A percentile compares a stretch with the other conserved stretches of the same genome.
phyloP scores from a whole-genome alignment of 768 basidiomycete genomes.

The Rubroboletus satanas region DNA sequence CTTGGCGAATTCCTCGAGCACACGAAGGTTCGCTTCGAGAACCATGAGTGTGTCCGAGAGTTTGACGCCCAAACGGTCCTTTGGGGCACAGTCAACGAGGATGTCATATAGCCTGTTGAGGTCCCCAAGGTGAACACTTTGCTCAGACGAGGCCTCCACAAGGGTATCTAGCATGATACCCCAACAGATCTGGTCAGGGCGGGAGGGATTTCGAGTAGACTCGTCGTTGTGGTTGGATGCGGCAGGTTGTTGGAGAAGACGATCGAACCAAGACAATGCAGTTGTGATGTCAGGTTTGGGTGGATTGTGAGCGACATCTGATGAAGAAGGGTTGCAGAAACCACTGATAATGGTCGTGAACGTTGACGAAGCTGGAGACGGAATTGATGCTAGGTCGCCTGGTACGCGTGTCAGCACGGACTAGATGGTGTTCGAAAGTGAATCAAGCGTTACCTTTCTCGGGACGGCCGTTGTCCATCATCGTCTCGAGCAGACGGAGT shows the following conservation, averaged over 20 bases:
- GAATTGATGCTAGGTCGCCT: constrained; percentile 38
- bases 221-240: constrained; percentile 37
- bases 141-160: constrained; percentile 31
- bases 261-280: constrained; percentile 70
- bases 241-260: constrained; percentile 47
- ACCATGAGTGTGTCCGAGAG: constrained; percentile 41
- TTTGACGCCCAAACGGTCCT: constrained; percentile 35
- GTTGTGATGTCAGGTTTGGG: constrained; percentile 48
- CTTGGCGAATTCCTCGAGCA: constrained; percentile 23
- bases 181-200: constrained; percentile 58
- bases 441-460: constrained; percentile 6
- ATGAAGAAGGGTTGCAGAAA: constrained; percentile 49
- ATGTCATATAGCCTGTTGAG: constrained; percentile 53
- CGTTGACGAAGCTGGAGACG: constrained; percentile 58
- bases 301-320: neutral
- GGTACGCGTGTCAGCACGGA: neutral
- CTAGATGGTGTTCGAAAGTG: neutral
- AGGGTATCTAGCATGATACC: constrained; percentile 55
- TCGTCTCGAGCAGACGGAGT: constrained; percentile 61
- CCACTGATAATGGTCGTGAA: constrained; percentile 62
- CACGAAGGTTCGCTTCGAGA: constrained; percentile 39
- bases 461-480: constrained; percentile 50
- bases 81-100: constrained; percentile 33
- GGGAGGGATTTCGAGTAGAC: constrained; percentile 40
- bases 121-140: constrained; percentile 43